Conservation (phyloP, 2,329 filamentous ascomycete genomes). For the Falciphora oryzae region DNA sequence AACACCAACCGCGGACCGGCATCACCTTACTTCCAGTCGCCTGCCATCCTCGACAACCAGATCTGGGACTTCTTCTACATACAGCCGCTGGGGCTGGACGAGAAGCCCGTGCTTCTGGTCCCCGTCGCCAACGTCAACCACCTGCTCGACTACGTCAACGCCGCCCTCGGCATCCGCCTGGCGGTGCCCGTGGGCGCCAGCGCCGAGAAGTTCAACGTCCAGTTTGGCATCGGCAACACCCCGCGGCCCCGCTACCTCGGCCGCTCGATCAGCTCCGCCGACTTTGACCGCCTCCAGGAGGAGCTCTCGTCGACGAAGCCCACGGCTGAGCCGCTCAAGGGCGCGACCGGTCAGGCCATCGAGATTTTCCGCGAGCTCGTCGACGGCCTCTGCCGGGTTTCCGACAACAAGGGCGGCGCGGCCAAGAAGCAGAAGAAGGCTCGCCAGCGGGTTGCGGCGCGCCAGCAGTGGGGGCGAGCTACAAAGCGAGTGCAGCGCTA, state of each 20-base stretch:
- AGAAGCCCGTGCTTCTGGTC: constrained; percentile 60
- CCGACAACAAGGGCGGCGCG: constrained; percentile 39
- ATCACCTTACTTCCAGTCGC: constrained; percentile 46
- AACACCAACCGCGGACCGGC: constrained; percentile 44
- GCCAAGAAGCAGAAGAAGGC: constrained; percentile 32
- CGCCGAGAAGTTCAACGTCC: constrained; percentile 50
- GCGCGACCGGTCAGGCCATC: constrained; percentile 30
- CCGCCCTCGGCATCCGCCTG: constrained; percentile 46
- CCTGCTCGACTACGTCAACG: constrained; percentile 62
- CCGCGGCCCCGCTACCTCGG: constrained; percentile 65
- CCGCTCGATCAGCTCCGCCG: constrained; percentile 39
- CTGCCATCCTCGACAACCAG: constrained; percentile 50
- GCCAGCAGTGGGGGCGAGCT: constrained; percentile 46
- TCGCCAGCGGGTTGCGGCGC: constrained; percentile 34
- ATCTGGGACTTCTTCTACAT: constrained; percentile 75
- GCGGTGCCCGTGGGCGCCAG: constrained; percentile 49
- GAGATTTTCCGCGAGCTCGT: constrained; percentile 50
- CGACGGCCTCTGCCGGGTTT: constrained; percentile 41
- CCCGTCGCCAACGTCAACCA: constrained; percentile 58
- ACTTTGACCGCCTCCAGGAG: constrained; percentile 24
- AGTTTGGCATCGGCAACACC: constrained; percentile 54
- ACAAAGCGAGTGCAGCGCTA: constrained; percentile 63
- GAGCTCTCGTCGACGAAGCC: constrained; percentile 30
- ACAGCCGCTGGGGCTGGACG: constrained; percentile 23
- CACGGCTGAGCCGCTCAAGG: constrained; percentile 26